Conservation (phyloP, 352 stramenopile genomes). For the Phytophthora sp. region DNA sequence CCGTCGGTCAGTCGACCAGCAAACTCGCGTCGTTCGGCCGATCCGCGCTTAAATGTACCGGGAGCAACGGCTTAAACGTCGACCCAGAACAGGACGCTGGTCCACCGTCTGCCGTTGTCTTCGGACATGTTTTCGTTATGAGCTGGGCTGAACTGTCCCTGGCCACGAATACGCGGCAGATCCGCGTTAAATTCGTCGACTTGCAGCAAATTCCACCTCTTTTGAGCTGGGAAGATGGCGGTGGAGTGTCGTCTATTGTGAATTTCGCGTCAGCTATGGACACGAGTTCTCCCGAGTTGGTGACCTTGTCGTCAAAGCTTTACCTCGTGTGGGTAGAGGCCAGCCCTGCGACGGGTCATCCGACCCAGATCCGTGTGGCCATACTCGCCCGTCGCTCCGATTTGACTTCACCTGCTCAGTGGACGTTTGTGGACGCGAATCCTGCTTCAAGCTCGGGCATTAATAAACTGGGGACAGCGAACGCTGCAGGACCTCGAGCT, state of each 20-base stretch:
- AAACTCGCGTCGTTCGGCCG: slow-evolving; percentile 50
- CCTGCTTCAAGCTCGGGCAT: slow-evolving; percentile 40
- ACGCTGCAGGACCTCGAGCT: slow-evolving; percentile 40
- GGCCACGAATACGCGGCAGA: slow-evolving; percentile 30
- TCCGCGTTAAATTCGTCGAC: slow-evolving; percentile 55
- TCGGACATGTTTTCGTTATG: slow-evolving; percentile 43
- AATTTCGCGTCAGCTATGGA: slow-evolving; percentile 55
- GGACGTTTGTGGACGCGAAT: slow-evolving; percentile 45
- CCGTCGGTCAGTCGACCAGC: slow-evolving; percentile 44
- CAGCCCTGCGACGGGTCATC: slow-evolving; percentile 32
- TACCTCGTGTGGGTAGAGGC: slow-evolving; percentile 67
- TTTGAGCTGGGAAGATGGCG: slow-evolving; percentile 56
- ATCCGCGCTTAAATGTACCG: slow-evolving; percentile 51
- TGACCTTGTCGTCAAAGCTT: slow-evolving; percentile 36
- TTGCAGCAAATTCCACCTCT: slow-evolving; percentile 39
- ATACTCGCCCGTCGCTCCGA: slow-evolving; percentile 38
- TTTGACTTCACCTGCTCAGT: slow-evolving; percentile 33
- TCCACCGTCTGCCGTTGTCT: slow-evolving; percentile 29
- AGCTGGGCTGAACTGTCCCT: slow-evolving; percentile 57
- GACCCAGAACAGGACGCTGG: slow-evolving; percentile 39
- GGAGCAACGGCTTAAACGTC: slow-evolving; percentile 55
- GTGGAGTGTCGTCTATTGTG: slow-evolving; percentile 32
- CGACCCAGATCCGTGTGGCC: slow-evolving; percentile 57
- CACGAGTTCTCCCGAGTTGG: slow-evolving; percentile 39
- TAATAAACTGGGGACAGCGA: slow-evolving; percentile 51